Base-by-base conservation (phyloP, 2,329 filamentous ascomycete genomes). In the Sporothrix phasma region DNA sequence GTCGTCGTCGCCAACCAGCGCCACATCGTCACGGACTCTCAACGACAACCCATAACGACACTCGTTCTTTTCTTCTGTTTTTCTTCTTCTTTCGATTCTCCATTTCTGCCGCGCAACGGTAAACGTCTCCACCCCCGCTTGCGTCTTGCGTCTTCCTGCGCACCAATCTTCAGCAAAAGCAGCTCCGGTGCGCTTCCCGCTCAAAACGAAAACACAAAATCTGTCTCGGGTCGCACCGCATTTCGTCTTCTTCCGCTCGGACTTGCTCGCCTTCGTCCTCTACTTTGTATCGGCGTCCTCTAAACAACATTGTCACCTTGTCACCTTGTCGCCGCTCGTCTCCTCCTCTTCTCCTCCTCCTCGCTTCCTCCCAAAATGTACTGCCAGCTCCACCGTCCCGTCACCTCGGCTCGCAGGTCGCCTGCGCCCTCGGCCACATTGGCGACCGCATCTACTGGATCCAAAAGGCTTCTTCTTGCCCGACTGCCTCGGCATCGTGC, bases 371-470 rank as follows among this genome's bases (percentile, higher is more conserved):
- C 31, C 5, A 31, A 47, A 60, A 66, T 66, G 64, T 66, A 64
- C 58, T 66, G 64, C 51, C 61, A 66, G 45, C 62, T 66, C 4
- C 64, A 63, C 24, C 61, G 61, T 26, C 64, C 64, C 47, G 61
- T 66, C 41, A 66, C 64, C n/a, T 61, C 45, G 19, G 64, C 6
- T 64, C 61, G 10, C 26, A 49, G 41, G 39, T 62, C 41, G 64
- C 56, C 17, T 66, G 64, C 51, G 47, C 56, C 26, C 49, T 66
- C 46, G 64, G 61, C 58, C 56, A 66, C 31, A 29, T 64, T 19
- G 64, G 61, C 47, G 64, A 66, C 62, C 49, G 43, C 54, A 56
- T 66, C 58, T 66, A 47, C 51, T 64, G 54, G 54, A 58, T 58
- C 41, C 64, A 66, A 47, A 66, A 66, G 29, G 61, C 46, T 43